phyloP scores from a whole-genome alignment of 2,329 filamentous ascomycete species.

The Aspergillus neotritici region DNA sequence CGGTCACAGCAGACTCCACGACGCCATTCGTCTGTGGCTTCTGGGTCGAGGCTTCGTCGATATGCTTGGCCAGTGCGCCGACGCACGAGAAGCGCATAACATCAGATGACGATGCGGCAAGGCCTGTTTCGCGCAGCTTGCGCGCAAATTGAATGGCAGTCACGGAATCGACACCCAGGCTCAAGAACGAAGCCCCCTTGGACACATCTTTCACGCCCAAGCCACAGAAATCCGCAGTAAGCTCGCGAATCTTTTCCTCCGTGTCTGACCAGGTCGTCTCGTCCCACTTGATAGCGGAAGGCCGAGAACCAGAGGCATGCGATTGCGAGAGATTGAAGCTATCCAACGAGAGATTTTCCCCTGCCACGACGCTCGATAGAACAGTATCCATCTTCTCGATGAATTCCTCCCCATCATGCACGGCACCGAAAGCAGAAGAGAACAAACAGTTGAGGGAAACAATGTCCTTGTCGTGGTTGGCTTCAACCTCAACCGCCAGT shows the following conservation, averaged over 20 bases:
- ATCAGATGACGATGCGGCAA: slow-evolving; percentile 30
- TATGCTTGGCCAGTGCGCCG: slow-evolving; percentile 19
- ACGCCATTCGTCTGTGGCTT: slow-evolving; percentile 5
- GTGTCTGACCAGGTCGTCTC: slow-evolving; percentile 17
- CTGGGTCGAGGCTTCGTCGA: slow-evolving; percentile 9
- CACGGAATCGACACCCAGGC: slow-evolving; percentile 30
- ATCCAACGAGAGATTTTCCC: slow-evolving; percentile 20
- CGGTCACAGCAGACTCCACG: background rate
- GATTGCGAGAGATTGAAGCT: slow-evolving; percentile 18
- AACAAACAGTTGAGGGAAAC: slow-evolving; percentile 23
- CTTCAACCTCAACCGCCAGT: slow-evolving; percentile 31
- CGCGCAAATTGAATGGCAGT: slow-evolving; percentile 30
- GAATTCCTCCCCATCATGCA: slow-evolving; percentile 19
- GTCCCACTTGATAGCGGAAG: slow-evolving; percentile 13
- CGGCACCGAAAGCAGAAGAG: slow-evolving; percentile 21
- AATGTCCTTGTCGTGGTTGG: slow-evolving; percentile 17
- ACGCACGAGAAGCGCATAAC: slow-evolving; percentile 31
- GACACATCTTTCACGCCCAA: slow-evolving; percentile 19
- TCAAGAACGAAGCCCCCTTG: slow-evolving; percentile 29
- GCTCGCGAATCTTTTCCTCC: slow-evolving; percentile 20
- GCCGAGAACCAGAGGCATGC: background rate
- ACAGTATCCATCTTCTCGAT: slow-evolving; percentile 31
- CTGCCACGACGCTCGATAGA: slow-evolving; percentile 21
- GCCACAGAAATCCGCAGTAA: slow-evolving; percentile 20
- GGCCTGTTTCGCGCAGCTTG: slow-evolving; percentile 21